These are phyloP conservation scores for Wallacemonas sp. DNA, from an alignment of 208 protist genomes.

Conservation along the genomic window DNA sequence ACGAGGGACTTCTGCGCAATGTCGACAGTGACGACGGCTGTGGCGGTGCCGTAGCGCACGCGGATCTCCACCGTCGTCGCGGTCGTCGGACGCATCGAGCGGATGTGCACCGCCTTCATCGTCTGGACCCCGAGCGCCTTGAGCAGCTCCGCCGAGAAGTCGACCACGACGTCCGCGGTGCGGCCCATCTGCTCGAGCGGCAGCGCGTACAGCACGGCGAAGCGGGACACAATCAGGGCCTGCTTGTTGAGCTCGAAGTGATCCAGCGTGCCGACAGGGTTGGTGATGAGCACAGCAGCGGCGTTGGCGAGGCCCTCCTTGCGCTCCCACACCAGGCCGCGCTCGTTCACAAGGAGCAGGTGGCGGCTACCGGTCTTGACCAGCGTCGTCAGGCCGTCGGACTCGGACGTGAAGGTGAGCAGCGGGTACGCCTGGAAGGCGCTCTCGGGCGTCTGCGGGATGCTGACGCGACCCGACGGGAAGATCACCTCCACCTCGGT, in stretches of 20 bases:
- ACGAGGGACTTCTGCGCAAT: constrained; percentile 17
- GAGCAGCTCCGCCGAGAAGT: constrained; percentile 51
- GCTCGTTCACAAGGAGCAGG: constrained; percentile 49
- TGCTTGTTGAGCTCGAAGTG: constrained; percentile 86
- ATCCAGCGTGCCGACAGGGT: constrained; percentile 50
- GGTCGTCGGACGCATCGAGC: constrained; percentile 28
- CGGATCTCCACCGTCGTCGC: constrained; percentile 23
- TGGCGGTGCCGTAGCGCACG: constrained; percentile 15
- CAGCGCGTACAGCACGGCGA: constrained; percentile 66
- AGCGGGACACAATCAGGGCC: constrained; percentile 54
- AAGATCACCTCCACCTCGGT: constrained; percentile 27
- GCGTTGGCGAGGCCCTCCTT: constrained; percentile 60
- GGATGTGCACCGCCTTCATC: constrained; percentile 46
- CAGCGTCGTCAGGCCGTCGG: constrained; percentile 29
- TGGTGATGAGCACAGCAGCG: constrained; percentile 49
- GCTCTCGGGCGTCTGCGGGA: constrained; percentile 12
- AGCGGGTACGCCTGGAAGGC: constrained; percentile 32
- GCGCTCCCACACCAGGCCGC: constrained; percentile 68
- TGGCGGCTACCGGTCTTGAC: constrained; percentile 60
- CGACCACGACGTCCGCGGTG: constrained; percentile 48
- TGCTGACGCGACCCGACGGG: constrained; percentile 7
- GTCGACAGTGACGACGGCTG: constrained; percentile 29
- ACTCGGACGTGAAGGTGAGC: constrained; percentile 27
- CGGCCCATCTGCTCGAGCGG: constrained; percentile 57
- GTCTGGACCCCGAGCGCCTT: constrained; percentile 35